These are phyloP conservation scores for Trichosporon inkin DNA, from an alignment of 1,284 basidiomycete species.

Conservation along the genomic window DNA sequence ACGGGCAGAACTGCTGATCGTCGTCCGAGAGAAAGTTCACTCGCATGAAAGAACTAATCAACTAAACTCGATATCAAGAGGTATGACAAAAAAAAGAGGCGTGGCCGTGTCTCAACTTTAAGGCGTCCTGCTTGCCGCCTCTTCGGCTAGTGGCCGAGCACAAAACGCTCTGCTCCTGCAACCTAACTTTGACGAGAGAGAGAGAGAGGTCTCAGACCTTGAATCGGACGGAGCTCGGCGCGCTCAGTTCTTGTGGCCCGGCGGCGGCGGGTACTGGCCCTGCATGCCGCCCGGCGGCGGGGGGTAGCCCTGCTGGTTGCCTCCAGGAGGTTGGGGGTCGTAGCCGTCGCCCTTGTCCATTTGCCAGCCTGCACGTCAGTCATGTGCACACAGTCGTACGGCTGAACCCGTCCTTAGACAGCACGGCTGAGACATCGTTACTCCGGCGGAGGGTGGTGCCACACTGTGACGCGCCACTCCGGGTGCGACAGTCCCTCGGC, in stretches of 20 bases:
- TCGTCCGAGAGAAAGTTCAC: too few species aligned
- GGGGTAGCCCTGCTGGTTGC: background rate
- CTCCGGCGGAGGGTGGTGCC: background rate
- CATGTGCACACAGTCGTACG: background rate
- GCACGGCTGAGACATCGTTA: background rate
- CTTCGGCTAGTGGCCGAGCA: too few species aligned
- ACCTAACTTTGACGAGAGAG: constrained; percentile 3
- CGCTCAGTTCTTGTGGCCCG: constrained; percentile 15
- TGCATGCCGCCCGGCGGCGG: constrained; percentile 1
- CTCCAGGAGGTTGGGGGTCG: constrained; percentile 20
- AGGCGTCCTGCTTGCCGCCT: too few species aligned
- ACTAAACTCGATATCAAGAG: too few species aligned
- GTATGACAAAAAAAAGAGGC: too few species aligned
- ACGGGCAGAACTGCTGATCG: too few species aligned
- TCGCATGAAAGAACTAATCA: too few species aligned
- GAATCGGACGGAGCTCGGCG: background rate
- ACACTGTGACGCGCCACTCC: background rate
- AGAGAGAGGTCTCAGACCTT: background rate
- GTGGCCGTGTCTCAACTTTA: too few species aligned
- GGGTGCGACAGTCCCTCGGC: background rate
- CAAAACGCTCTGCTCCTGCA: background rate
- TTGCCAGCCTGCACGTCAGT: constrained; percentile 17
- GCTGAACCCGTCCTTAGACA: background rate
- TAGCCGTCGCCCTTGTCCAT: constrained; percentile 26
- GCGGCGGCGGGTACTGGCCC: constrained; percentile 14